Conservation (phyloP, 768 basidiomycete species). For the Boletus rubescentipes region DNA sequence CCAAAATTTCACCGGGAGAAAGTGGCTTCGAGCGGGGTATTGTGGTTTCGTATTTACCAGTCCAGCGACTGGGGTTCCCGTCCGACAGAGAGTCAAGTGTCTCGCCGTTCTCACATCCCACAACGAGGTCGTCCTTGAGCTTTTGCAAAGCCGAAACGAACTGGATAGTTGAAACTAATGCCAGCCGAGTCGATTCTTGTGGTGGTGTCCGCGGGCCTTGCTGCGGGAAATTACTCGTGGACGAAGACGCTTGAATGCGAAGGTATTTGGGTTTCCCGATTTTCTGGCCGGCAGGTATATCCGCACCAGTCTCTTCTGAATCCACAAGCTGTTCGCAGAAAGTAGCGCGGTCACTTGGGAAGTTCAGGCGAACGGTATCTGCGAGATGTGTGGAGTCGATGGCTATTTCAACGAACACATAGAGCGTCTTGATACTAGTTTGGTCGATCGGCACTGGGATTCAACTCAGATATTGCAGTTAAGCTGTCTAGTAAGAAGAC, state of each 20-base stretch:
- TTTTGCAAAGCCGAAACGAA: slow-evolving; percentile 91
- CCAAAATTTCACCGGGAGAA: slow-evolving; percentile 94
- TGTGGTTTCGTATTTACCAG: slow-evolving; percentile 66
- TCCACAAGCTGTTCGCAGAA: slow-evolving; percentile 69
- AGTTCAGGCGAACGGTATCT: slow-evolving; percentile 85
- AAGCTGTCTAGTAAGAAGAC: slow-evolving; percentile 20
- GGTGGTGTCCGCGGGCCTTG: slow-evolving; percentile 16
- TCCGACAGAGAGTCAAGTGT: not conserved
- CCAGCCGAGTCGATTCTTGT: slow-evolving; percentile 62
- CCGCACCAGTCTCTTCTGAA: slow-evolving; percentile 45
- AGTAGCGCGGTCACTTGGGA: slow-evolving; percentile 68
- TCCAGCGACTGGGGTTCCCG: slow-evolving; percentile 38
- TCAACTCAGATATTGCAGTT: slow-evolving; percentile 3
- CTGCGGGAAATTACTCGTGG: not conserved
- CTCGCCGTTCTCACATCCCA: slow-evolving; percentile 32
- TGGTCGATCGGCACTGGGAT: slow-evolving; percentile 87
- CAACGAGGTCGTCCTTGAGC: slow-evolving; percentile 74
- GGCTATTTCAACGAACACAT: slow-evolving; percentile 95
- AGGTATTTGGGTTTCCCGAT: slow-evolving; percentile 46
- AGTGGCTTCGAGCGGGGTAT: slow-evolving; percentile 90
- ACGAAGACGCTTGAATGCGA: slow-evolving; percentile 53
- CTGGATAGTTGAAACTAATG: slow-evolving; percentile 96
- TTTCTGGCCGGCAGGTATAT: slow-evolving; percentile 48
- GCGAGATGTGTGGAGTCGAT: slow-evolving; percentile 85
- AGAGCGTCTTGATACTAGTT: slow-evolving; percentile 91